Evolutionary conservation across 225 moss, liverwort and hornwort species (phyloP), one percentile per base, ranked within the genome.

Genomic region (Physcomitrellopsis africana): DNA sequence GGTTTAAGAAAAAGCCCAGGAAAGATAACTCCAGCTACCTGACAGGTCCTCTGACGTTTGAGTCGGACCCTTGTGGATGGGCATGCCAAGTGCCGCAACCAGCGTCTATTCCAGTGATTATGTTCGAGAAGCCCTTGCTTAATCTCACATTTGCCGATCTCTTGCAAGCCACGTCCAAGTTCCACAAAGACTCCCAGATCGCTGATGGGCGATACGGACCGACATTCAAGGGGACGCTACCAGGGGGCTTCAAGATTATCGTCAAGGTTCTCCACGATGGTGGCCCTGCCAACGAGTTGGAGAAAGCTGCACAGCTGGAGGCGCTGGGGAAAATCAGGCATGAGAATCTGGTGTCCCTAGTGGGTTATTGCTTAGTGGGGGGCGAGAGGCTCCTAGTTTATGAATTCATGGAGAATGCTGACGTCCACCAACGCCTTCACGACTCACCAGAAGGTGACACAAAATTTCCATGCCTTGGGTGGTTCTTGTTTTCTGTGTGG

Each of bases 71-170:
- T 15, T 80, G 81, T 46, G 67, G 81, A 8, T 96, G 96, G 93
- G 87, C 93, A 6, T 73, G 77, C 12, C 87, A 77, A 37, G 68
- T 92, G 48, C 74, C 74, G 55, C 81, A 86, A 51, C 84, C 93
- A 1, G 81, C 72, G 17, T 70, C 76, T 16, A 91, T 92, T 49
- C 83, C 92, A 13, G 92, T 96, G 9, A 77, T 90, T 46, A 84
- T 96, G 85, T 93, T 96, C 70, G 95, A 96, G 83, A 96, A 93
- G 44, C 95, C 95, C 14, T 84, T 95, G 45, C 89, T 96, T n/a
- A 84, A 73, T 47, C 77, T 96, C 15, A 81, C 90, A 3, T 93
- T 96, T 56, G 92, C 92, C 3, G 93, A 96, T 66, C 77, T 96
- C 60, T 66, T 92, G 46, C 81, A 81, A 58, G 90, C 92, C 9